phyloP scores from a whole-genome alignment of 73 alveolate genomes.

The Tetrahymena thermophila region DNA sequence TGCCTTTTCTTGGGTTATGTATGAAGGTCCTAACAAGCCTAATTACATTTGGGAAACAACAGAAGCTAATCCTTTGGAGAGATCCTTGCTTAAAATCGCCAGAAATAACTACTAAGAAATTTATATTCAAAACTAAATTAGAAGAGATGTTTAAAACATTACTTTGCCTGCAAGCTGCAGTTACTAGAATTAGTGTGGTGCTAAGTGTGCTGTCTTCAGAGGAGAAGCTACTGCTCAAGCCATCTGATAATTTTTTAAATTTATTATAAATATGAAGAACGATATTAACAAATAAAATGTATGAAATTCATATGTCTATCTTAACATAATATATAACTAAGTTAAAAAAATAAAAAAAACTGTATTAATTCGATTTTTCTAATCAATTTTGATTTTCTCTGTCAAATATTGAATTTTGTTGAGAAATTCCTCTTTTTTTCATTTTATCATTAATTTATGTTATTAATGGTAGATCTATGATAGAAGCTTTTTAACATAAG shows the following conservation, averaged over 20 bases:
- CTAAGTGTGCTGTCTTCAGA: neutral
- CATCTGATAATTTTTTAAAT: neutral
- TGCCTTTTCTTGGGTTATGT: neutral
- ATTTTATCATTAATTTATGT: too few species aligned
- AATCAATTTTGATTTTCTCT: too few species aligned
- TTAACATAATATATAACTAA: too few species aligned
- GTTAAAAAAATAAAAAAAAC: too few species aligned
- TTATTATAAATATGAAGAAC: too few species aligned
- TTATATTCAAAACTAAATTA: neutral
- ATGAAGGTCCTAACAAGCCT: neutral
- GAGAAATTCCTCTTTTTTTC: neutral
- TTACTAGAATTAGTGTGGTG: neutral
- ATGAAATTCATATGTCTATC: neutral
- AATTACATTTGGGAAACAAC: neutral
- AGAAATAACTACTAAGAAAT: neutral
- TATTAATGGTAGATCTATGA: too few species aligned
- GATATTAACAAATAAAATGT: too few species aligned
- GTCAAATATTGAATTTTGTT: too few species aligned
- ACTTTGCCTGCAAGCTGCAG: neutral
- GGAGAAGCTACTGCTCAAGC: neutral
- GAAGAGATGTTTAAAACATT: neutral
- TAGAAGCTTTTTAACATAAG: too few species aligned
- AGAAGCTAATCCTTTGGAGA: neutral
- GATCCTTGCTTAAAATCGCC: neutral
- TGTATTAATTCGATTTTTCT: too few species aligned